Evolutionary conservation across 2,329 filamentous ascomycete species (phyloP).

Genomic region (Ceratocystis cubensis): DNA sequence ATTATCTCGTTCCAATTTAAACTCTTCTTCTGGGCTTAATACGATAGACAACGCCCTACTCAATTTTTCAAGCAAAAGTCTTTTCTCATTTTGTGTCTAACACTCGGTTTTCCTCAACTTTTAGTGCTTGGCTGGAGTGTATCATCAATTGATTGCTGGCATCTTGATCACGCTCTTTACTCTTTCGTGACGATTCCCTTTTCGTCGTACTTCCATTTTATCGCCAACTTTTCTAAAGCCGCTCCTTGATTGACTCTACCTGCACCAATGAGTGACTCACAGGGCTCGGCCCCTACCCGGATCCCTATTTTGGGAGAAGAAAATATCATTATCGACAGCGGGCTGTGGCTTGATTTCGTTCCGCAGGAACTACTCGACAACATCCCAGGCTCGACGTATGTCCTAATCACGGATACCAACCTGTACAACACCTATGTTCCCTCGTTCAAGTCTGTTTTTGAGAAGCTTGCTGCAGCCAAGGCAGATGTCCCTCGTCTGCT

Average conservation of each 20-base stretch:
- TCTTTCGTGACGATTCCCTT: neutral
- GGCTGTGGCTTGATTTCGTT: conserved; percentile 74
- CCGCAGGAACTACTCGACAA: conserved; percentile 66
- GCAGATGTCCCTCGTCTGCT: conserved; percentile 53
- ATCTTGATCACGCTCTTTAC: neutral
- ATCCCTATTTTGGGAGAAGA: conserved; percentile 76
- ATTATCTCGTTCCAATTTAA: neutral
- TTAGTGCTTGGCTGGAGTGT: neutral
- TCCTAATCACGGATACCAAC: conserved; percentile 94
- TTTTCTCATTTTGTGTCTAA: neutral
- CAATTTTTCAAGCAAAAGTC: neutral
- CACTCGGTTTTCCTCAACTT: neutral
- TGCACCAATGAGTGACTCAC: conserved; percentile 7
- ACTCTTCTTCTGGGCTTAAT: neutral
- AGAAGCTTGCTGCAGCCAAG: conserved; percentile 25
- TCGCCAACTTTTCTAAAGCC: neutral
- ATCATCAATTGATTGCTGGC: neutral
- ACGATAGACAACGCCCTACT: neutral
- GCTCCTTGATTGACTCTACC: neutral
- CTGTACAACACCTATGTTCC: conserved; percentile 69
- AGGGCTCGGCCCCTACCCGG: conserved; percentile 14
- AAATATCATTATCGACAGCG: conserved; percentile 83
- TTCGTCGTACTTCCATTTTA: neutral
- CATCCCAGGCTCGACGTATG: conserved; percentile 76
- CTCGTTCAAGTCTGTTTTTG: conserved; percentile 45